phyloP scores from a whole-genome alignment of 495 filamentous ascomycete species.

The Parathielavia hyrcaniae region DNA sequence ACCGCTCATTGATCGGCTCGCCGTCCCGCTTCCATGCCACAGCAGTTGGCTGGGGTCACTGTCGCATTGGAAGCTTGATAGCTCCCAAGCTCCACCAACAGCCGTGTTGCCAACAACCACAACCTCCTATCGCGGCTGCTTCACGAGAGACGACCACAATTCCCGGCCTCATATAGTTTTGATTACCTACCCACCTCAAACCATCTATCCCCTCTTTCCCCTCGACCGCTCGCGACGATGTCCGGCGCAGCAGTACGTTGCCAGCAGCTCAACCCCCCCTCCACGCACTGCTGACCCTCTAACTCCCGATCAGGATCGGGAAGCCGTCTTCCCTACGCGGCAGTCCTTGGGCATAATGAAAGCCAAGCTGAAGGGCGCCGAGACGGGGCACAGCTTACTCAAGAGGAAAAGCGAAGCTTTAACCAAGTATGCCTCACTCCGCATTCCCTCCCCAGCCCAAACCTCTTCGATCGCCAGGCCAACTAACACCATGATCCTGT shows the following conservation, averaged over 20 bases:
- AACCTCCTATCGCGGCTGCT: background rate
- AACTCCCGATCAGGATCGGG: conserved; percentile 56
- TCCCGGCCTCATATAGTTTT: background rate
- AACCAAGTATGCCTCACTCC: conserved; percentile 57
- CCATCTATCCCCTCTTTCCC: background rate
- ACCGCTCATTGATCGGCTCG: background rate
- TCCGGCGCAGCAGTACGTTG: conserved; percentile 52
- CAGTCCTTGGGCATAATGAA: conserved; percentile 98
- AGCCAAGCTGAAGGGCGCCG: conserved; percentile 94
- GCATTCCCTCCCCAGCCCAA: too few relatives aligned
- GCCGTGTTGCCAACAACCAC: conserved; percentile 1
- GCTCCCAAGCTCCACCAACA: conserved; percentile 20
- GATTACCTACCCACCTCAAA: background rate
- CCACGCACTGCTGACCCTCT: conserved; percentile 15
- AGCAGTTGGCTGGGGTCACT: conserved; percentile 11
- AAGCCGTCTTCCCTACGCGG: conserved; percentile 95
- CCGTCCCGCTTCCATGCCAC: background rate
- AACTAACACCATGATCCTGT: conserved; percentile 20
- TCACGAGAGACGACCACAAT: background rate
- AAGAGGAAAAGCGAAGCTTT: conserved; percentile 93
- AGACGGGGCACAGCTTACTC: conserved; percentile 77
- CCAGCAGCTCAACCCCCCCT: conserved; percentile 9
- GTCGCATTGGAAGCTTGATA: conserved; percentile 8
- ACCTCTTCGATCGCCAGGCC: background rate
- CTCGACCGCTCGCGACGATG: conserved; percentile 39